Evolutionary conservation across 1,284 basidiomycete species (phyloP), one percentile per base, ranked within the genome.

Genomic region (Schizophyllum amplum): DNA sequence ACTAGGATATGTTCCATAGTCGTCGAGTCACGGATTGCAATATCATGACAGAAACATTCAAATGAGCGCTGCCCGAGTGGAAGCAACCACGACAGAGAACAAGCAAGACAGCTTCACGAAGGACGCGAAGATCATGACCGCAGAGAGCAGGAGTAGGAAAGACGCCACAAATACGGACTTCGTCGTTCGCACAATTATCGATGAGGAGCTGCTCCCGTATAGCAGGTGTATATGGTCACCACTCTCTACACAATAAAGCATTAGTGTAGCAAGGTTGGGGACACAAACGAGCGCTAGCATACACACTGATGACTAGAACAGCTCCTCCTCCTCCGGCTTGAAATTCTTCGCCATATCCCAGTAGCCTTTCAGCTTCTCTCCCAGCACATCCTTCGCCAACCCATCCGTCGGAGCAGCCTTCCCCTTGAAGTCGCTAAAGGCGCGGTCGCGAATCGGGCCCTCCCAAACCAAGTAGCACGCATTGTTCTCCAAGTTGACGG

Each of bases 281-380:
- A 3, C 11, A 42, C 13, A 9, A 13, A 42, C 33, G 17, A 42
- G 33, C 33, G 17, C 33, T 9, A 42, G n/a, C 33, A 9, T 9
- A 42, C 33, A 9, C 13, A 42, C 33, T 13, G 2, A 42, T 20
- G 20, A 61, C 66, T 67, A 86, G 66, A 83, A 83, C 61, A 85
- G 61, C 60, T 87, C 85, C 61, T 89, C 86, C 56, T 90, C 88
- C 68, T 88, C 86, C 2, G 82, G 79, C 67, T 83, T 88, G 82
- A 83, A 90, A 65, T 88, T 87, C 82, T 94, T 97, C 27, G 94
- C 87, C 68, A 92, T 81, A 70, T 98, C 96, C 95, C 95, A 98
- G 68, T 94, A 92, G 0, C 92, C 89, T 47, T 87, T 85, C 71
- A 93, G 72, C 74, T 87, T 92, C 58, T 81, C 76, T 0, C 94